Base-by-base conservation (phyloP, 306 rosid species). In the Pachyrhizus erosus region DNA sequence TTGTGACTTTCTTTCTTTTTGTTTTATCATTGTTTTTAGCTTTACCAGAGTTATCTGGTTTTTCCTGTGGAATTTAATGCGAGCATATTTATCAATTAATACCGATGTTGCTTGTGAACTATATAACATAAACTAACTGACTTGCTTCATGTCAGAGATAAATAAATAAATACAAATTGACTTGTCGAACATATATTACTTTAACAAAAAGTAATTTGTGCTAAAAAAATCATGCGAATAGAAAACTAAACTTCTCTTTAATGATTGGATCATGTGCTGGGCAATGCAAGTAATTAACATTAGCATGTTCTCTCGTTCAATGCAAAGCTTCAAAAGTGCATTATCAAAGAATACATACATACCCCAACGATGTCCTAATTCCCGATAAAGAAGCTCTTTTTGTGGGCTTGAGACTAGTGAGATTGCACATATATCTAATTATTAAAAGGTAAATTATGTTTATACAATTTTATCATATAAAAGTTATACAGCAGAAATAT, bases 261-360 rank as follows among this genome's bases (percentile, higher is more conserved):
- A 86, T 85, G 89, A 84, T 87, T 76, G 77, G 83, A 81, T 77
- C 87, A 89, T 81, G 86, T 87, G 90, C 40, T 58, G n/a, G 46
- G 9, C 51, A 81, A 37, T 67, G 48, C 62, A 20, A 70, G 24
- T 18, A 26, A 81, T 60, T 67, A 10, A 29, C 20, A 42, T 75
- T 37, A 23, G 5, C 82, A 57, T 46, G 33, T 23, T 72, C 67
- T 21, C 68, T 17, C 52, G 8, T 46, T 81, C 18, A 23, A 42
- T 51, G 6, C 20, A 34, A 24, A 43, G 40, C 61, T 75, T 79
- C 80, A 43, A 65, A 73, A 33, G 31, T 54, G 27, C 58, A 12
- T 74, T 18, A 67, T 20, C n/a, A 67, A 37, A 67, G 26, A 64
- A 31, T 64, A 3, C 45, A 31, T 64, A 3, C 45, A 31, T 17